Evolutionary conservation across 2,329 filamentous ascomycete species (phyloP).

Genomic region (Botrytis cinerea): DNA sequence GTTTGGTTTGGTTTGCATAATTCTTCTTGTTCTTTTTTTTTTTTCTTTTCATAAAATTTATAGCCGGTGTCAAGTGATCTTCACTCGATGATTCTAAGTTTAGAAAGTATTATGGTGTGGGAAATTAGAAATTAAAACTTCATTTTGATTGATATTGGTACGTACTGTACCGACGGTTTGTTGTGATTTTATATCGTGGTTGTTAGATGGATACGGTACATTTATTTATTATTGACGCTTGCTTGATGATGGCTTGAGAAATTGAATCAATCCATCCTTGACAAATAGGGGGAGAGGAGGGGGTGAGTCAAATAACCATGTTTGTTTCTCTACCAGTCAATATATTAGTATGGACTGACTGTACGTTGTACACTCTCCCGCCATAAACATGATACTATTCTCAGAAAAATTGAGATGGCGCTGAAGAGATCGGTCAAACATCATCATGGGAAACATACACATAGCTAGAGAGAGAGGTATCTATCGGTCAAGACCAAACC

Average conservation of each 20-base stretch:
- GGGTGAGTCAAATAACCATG: not conserved
- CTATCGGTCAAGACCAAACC: not conserved
- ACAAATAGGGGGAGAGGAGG: not conserved
- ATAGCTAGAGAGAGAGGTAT: no score
- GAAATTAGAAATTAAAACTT: constrained; percentile 3
- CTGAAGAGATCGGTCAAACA: not conserved
- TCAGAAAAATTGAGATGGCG: constrained; percentile 15
- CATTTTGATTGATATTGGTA: not conserved
- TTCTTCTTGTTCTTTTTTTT: no score
- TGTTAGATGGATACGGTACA: not conserved
- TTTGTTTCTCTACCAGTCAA: not conserved
- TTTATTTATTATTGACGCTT: not conserved
- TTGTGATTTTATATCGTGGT: not conserved
- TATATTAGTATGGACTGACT: no score
- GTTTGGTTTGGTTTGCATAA: not conserved
- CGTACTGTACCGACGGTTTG: no score
- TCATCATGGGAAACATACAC: not conserved
- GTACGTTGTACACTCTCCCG: not conserved
- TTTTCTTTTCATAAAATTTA: not conserved
- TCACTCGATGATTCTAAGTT: not conserved
- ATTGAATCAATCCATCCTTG: no score
- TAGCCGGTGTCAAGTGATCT: not conserved
- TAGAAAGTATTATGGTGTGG: not conserved
- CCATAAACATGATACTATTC: not conserved
- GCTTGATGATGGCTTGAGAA: not conserved